Percentiles rank a stretch among this genome's conserved stretches.
Conservation (phyloP, 2,329 filamentous ascomycete genomes). For the Hypoxylon sp. region DNA sequence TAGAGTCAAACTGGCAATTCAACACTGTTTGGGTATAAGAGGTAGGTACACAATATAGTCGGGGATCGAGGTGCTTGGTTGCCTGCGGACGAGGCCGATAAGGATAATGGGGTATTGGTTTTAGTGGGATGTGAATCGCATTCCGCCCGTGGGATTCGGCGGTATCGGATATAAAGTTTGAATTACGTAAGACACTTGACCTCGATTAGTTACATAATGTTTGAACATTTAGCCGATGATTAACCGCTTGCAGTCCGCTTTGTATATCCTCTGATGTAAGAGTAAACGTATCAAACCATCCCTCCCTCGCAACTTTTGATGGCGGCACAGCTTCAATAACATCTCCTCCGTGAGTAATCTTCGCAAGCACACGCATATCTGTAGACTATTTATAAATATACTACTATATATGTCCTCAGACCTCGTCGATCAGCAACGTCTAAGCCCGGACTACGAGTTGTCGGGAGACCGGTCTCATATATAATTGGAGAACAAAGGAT, state of each 20-base stretch:
- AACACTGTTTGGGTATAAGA: not conserved
- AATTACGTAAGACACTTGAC: not conserved
- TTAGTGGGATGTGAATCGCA: constrained; percentile 9
- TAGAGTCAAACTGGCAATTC: not conserved
- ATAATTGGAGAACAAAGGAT: not conserved
- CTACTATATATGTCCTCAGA: not conserved
- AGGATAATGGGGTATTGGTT: constrained; percentile 8
- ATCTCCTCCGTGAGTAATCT: not conserved
- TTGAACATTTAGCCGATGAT: not conserved
- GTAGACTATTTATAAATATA: constrained; percentile 2
- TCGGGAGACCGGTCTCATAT: not conserved
- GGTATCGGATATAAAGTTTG: constrained; percentile 13
- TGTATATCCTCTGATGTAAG: not conserved
- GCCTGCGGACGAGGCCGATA: constrained; percentile 9
- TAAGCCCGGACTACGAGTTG: not conserved
- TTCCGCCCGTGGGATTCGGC: constrained; percentile 3
- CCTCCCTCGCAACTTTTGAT: not conserved
- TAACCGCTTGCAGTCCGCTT: not conserved
- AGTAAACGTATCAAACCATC: not conserved
- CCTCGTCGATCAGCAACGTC: not conserved
- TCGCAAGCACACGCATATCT: not conserved
- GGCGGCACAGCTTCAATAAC: not conserved
- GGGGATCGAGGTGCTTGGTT: not conserved
- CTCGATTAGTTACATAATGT: not conserved
- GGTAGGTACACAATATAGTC: not conserved